phyloP scores from a whole-genome alignment of 257 asterid genomes.

The Sherardia arvensis region DNA sequence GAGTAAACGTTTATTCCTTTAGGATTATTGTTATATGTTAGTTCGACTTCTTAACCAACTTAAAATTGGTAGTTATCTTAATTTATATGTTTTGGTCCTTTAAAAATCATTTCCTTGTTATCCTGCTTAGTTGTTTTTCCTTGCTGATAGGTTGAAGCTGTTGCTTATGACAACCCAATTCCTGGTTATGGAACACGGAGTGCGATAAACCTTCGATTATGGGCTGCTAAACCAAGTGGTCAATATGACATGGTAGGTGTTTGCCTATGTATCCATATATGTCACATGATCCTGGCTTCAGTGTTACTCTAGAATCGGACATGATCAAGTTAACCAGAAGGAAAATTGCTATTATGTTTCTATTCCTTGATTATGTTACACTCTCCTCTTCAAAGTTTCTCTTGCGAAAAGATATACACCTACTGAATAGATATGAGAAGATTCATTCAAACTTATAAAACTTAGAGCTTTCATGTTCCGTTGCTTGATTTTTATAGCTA shows the following conservation, averaged over 20 bases:
- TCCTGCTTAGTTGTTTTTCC: neutral
- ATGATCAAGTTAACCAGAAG: neutral
- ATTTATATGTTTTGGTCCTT: neutral
- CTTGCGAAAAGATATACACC: neutral
- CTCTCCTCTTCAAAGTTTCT: neutral
- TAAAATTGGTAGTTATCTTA: neutral
- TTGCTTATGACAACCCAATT: constrained; percentile 46
- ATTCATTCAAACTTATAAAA: neutral
- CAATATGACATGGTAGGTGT: constrained; percentile 41
- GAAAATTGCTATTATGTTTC: neutral
- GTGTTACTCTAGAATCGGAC: neutral
- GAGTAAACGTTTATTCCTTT: constrained; percentile 18
- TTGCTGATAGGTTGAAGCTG: constrained; percentile 37
- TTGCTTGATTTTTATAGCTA: neutral
- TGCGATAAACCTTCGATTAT: constrained; percentile 43
- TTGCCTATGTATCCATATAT: neutral
- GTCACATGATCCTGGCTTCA: neutral
- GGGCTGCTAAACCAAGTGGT: constrained; percentile 57
- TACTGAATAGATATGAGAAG: no score
- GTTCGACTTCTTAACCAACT: neutral
- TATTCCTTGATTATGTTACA: neutral
- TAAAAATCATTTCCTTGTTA: neutral
- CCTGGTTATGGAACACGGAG: constrained; percentile 48
- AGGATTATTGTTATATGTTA: neutral
- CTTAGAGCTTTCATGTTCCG: neutral